Evolutionary conservation across 208 protist species (phyloP).

Genomic region (Leishmania gerbilli): DNA sequence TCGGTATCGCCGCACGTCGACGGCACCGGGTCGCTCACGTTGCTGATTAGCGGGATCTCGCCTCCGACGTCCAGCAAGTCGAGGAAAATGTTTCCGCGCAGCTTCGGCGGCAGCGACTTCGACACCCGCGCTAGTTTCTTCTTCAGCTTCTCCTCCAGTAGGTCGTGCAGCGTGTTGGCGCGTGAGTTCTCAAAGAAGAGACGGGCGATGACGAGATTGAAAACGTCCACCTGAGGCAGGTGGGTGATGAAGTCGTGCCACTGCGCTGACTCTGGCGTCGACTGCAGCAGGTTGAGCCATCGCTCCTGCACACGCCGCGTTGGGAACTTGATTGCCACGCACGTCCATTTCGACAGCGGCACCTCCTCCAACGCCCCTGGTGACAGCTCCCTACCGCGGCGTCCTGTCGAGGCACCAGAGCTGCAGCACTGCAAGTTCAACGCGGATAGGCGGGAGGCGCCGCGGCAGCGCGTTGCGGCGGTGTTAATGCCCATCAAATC

Average conservation of each 20-base stretch:
- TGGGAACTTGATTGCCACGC: constrained; percentile 78
- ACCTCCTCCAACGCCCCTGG: constrained; percentile 1
- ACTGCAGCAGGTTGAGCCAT: constrained; percentile 80
- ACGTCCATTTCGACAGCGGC: constrained; percentile 47
- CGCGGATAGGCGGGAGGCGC: not conserved
- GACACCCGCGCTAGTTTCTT: constrained; percentile 72
- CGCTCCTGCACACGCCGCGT: constrained; percentile 79
- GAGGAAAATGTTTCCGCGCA: constrained; percentile 71
- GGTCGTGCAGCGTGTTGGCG: constrained; percentile 57
- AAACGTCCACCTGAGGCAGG: constrained; percentile 62
- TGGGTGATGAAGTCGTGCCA: constrained; percentile 73
- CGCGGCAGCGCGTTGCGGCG: not conserved
- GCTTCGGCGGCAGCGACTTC: constrained; percentile 54
- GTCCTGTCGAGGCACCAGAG: not conserved
- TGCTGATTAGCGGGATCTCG: constrained; percentile 77
- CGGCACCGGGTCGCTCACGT: constrained; percentile 58
- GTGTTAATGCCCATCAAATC: not conserved
- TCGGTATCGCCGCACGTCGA: constrained; percentile 64
- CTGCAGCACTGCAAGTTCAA: not conserved
- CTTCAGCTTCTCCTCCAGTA: constrained; percentile 63
- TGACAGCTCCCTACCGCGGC: not conserved
- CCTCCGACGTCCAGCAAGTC: constrained; percentile 67
- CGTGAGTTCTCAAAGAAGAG: constrained; percentile 87
- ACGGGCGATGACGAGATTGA: constrained; percentile 79
- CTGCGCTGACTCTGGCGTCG: constrained; percentile 57